Base-by-base conservation (phyloP, 1,139 yeast genomes). In the Candida frijolesensis region DNA sequence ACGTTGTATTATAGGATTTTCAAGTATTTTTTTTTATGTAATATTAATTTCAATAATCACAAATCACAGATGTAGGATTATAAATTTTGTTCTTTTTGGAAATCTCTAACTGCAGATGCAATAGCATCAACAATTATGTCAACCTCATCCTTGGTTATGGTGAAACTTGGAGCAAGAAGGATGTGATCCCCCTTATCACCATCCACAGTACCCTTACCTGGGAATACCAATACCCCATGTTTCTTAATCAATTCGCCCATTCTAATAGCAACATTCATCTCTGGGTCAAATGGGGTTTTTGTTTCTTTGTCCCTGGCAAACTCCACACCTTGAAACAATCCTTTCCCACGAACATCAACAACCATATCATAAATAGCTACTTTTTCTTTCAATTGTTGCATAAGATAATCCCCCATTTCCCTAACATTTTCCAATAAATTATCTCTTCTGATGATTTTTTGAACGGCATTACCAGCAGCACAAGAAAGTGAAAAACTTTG, bases 301-400 rank as follows among this genome's bases (percentile, higher is more conserved):
- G 84, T 76, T 11, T 50, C 60, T 51, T 73, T 74, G 61, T 82
- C 72, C 59, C 80, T 73, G 54, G 82, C 84, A 46, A 81, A 68
- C 63, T 83, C 87, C 50, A 83, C 57, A 6, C 83, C 70, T 80
- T 85, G 80, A 66, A 83, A 83, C 16, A 83, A 81, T 53, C 87
- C 87, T 53, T 77, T 64, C 42, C 87, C 87, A 68, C 87, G 76
- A 43, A 82, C 76, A 54, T 83, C 84, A 54, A 85, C 87, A 35
- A 74, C 80, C 46, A 76, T 72, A 52, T 70, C 70, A 38, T 64
- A 57, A 34, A 64, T 56, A 10, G 52, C 54, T 14, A 67, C 58
- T 35, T 77, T 64, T 41, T 60, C 67, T 38, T 65, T 65, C 29
- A 44, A 44, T 37, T 44, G 38, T 14, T 16, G n/a, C 22, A 54